Evolutionary conservation across 495 filamentous ascomycete species (phyloP).

Genomic region (Endocarpon pusillum): DNA sequence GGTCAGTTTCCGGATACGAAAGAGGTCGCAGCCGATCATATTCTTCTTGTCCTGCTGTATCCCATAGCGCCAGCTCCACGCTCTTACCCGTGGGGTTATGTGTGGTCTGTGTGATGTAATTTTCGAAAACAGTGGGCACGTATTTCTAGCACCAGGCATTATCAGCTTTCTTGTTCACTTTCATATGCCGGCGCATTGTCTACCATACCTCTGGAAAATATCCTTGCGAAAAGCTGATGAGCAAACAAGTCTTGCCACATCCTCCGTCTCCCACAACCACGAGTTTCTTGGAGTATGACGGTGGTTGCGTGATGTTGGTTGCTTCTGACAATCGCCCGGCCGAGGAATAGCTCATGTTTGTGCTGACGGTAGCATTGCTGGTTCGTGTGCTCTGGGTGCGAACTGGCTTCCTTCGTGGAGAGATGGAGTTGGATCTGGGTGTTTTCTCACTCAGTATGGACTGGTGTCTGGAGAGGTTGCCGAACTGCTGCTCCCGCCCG

Average conservation of each 20-base stretch:
- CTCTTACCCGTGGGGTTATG: slow-evolving; percentile 79
- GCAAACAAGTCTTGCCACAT: slow-evolving; percentile 93
- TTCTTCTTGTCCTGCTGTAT: slow-evolving; percentile 96
- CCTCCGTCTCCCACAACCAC: slow-evolving; percentile 96
- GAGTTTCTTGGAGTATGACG: slow-evolving; percentile 94
- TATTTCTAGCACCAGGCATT: slow-evolving; percentile 58
- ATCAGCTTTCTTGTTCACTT: too few species aligned
- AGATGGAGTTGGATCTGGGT: slow-evolving; percentile 26
- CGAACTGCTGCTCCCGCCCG: slow-evolving; percentile 33
- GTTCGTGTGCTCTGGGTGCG: slow-evolving; percentile 43
- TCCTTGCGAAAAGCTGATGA: slow-evolving; percentile 96
- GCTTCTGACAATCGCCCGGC: slow-evolving; percentile 50
- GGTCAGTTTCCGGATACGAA: slow-evolving; percentile 93
- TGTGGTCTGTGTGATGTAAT: slow-evolving; percentile 93
- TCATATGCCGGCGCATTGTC: too few species aligned
- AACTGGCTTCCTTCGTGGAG: slow-evolving; percentile 31
- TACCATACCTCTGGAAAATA: slow-evolving; percentile 88
- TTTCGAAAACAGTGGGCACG: slow-evolving; percentile 96
- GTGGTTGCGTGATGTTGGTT: slow-evolving; percentile 74
- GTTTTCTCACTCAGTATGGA: slow-evolving; percentile 24
- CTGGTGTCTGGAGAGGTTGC: slow-evolving; percentile 29
- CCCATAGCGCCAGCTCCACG: slow-evolving; percentile 92
- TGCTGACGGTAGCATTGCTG: slow-evolving; percentile 73
- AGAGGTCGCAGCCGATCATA: slow-evolving; percentile 91
- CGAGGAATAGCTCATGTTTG: slow-evolving; percentile 48